Base-by-base conservation (phyloP, 768 basidiomycete species). In the Pleurotus cornucopiae region DNA sequence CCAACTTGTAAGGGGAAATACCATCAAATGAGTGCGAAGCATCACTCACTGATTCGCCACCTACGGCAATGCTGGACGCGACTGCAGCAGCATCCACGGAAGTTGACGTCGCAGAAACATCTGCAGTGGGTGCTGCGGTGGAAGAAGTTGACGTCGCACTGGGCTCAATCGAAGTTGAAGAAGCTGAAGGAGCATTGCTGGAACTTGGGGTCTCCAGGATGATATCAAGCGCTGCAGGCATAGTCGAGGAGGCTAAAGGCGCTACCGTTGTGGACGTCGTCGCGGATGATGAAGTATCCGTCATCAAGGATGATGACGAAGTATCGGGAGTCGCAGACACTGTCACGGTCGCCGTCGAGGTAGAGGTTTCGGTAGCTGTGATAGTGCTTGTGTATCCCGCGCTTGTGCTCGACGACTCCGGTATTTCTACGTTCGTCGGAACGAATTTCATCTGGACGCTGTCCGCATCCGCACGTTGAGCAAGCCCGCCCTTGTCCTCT, bases 211-310 rank as follows among this genome's bases (percentile, higher is more conserved):
- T 23, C n/a, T 60, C 57, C 13, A 57, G 49, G 30, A 68, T 61
- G 40, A 72, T 67, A 56, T 59, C 55, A 47, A 62, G 44, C 44
- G 68, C 71, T 49, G 56, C 54, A 14, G 67, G 66, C 16, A 34
- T 34, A 34, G 65, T 63, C 6, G 66, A 60, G n/a, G 54, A 9
- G 23, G 44, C 23, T 34, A 14, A 45, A 38, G 41, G 40, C 14
- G 37, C 63, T 3, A 68, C 64, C 16, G 65, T 38, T 21, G 68
- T 64, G 2, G 59, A 62, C 14, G 58, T 60, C 57, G 3, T 63
- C 63, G 6, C 82, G 76, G 2, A n/a, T n/a, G n/a, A n/a, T n/a
- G n/a, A 80, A 68, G 77, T 77, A 5, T 84, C 82, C 54, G 77
- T 78, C 65, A 73, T 72, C 6, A 70, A 62, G 26, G 56, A 58